Base-by-base conservation (phyloP, 768 basidiomycete species). In the Rhodotorula sphaerocarpa region DNA sequence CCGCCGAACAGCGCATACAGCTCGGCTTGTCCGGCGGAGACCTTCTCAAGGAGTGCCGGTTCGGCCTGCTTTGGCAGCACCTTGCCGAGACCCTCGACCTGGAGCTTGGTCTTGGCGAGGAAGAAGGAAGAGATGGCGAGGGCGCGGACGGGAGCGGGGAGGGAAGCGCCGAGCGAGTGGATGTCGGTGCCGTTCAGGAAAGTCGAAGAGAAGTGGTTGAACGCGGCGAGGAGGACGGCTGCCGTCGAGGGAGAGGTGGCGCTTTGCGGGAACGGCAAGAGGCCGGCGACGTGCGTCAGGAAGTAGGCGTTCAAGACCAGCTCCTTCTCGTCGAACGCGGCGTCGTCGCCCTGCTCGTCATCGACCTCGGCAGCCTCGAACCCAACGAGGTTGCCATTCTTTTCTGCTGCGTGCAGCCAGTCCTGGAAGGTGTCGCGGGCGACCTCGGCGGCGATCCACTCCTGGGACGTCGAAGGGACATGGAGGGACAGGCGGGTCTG, bases 1-100 rank as follows among this genome's bases (percentile, higher is more conserved):
- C 95, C 95, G 55, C 93, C 93, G 74, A 99, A 99, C 44, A 99
- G 79, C 55, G 90, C 93, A 77, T 87, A 96, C 71, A 96, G 59
- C 45, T 70, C 63, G 20, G 67, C 50, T 15, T 84, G 81, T 50
- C 82, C 81, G n/a, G 79, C 74, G 42, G 76, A 30, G 5, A 44
- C 63, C 28, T 62, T 84, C 16, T 78, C 75, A 60, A 92, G 76
- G 28, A 92, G 82, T 16, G 87, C 85, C 31, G 81, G 63, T 16
- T 85, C 81, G 36, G 81, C 77, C 34, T 77, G 75, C 41, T 39
- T 34, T 11, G 87, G 85, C 65, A 77, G 79, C 15, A 36, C 43
- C 31, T 55, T 61, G 31, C 78, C 72, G 55, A 81, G 77, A 39
- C 80, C 77, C 65, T 80, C 79, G 44, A 79, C 78, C 76, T 85